Evolutionary conservation across 495 filamentous ascomycete genomes (phyloP).

Genomic region (Chaetomidium leptoderma): DNA sequence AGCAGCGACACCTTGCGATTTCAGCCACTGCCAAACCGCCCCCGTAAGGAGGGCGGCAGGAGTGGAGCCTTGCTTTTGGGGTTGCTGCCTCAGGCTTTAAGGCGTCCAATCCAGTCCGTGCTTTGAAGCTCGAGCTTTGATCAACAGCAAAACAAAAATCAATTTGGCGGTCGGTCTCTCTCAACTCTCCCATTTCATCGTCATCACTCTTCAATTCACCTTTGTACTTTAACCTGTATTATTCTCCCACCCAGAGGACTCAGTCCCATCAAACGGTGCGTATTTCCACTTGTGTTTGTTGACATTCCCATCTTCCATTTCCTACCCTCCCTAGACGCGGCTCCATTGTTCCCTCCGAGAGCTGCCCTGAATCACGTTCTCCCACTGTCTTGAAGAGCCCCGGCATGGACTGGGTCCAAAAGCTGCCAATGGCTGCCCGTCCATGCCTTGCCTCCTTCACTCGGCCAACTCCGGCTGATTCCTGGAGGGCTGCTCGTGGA

Average conservation of each 20-base stretch:
- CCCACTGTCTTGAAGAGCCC: no score
- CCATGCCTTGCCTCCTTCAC: neutral
- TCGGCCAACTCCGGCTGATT: no score
- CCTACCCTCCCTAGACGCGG: neutral
- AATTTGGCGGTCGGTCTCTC: constrained; percentile 7
- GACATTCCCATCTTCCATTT: neutral
- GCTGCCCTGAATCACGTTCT: no score
- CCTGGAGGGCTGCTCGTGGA: neutral
- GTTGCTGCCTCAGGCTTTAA: neutral
- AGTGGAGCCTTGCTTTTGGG: neutral
- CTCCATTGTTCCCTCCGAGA: no score
- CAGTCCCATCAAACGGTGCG: constrained; percentile 11
- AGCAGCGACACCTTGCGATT: constrained; percentile 6
- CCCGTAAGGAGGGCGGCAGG: neutral
- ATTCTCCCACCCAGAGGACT: neutral
- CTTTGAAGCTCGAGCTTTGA: neutral
- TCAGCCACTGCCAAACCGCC: neutral
- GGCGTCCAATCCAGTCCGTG: neutral
- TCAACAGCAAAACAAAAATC: constrained; percentile 10
- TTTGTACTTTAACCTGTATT: constrained; percentile 23
- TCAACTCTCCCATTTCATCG: constrained; percentile 10
- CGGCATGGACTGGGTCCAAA: neutral
- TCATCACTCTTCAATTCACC: constrained; percentile 22
- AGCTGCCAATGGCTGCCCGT: neutral
- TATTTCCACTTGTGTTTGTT: neutral